A percentile compares a stretch with the other conserved stretches of the same genome.
These are phyloP conservation scores for Psilocybe azurescens DNA, from an alignment of 768 basidiomycete species.

Conservation along the genomic window DNA sequence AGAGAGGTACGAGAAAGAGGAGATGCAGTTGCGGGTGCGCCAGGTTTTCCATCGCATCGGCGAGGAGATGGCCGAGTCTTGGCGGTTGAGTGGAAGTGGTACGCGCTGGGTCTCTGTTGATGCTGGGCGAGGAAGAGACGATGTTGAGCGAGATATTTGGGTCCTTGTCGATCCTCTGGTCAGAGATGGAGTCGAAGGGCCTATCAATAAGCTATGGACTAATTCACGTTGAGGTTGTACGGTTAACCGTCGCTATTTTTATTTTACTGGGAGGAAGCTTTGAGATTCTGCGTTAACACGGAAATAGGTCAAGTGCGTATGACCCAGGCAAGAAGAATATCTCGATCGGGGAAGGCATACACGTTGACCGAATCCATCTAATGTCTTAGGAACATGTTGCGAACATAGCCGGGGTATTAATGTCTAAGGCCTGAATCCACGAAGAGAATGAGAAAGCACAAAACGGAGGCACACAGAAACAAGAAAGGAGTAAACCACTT, in stretches of 20 bases:
- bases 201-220: conserved; percentile 59
- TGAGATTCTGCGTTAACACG: too few species aligned
- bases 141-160: conserved; percentile 65
- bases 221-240: conserved; percentile 18
- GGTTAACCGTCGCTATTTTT: too few species aligned
- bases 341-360: too few species aligned
- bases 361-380: too few species aligned
- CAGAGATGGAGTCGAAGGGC: conserved; percentile 37
- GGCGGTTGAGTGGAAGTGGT: conserved; percentile 15
- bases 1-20: conserved; percentile 86
- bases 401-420: too few species aligned
- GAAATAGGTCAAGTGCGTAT: too few species aligned
- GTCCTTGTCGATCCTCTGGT: conserved; percentile 47
- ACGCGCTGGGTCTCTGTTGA: conserved; percentile 9
- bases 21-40: conserved; percentile 72
- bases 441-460: not conserved
- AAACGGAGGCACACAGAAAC: not conserved
- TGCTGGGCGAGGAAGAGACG: conserved; percentile 34
- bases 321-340: too few species aligned
- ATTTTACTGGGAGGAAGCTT: too few species aligned
- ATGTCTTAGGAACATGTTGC: too few species aligned
- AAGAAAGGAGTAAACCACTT: not conserved
- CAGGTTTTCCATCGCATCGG: conserved; percentile 63
- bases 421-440: not conserved
- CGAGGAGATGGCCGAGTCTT: conserved; percentile 36